Evolutionary conservation across 1,284 basidiomycete genomes (phyloP).

Genomic region (Ustilago xerochloae): DNA sequence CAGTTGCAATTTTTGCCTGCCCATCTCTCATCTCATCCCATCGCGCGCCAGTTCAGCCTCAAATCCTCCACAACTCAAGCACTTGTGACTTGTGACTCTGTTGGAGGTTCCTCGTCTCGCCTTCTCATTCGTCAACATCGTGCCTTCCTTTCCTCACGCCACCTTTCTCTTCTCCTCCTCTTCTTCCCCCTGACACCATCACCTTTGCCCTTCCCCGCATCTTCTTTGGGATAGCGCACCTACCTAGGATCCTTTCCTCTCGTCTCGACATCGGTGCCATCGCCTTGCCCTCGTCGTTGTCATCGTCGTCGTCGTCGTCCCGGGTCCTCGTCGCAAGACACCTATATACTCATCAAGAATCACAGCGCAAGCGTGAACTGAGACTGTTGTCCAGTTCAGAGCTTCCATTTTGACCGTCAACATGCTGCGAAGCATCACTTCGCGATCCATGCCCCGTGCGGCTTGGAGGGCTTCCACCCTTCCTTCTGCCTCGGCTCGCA

Average conservation of each 20-base stretch:
- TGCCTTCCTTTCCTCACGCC: background rate
- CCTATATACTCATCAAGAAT: background rate
- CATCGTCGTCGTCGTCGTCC: constrained; percentile 4
- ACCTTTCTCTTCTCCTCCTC: background rate
- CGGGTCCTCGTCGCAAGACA: constrained; percentile 9
- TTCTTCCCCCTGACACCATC: background rate
- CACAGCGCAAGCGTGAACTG: background rate
- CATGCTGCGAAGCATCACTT: constrained; percentile 54
- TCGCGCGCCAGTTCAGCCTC: constrained; percentile 6
- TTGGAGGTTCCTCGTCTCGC: background rate
- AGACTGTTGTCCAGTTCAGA: constrained; percentile 9
- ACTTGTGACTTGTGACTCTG: background rate
- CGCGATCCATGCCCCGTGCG: constrained; percentile 42
- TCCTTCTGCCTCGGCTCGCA: constrained; percentile 39
- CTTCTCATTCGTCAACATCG: background rate
- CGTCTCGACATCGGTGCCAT: constrained; percentile 1
- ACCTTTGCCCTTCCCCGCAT: background rate
- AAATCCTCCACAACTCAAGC: constrained; percentile 28
- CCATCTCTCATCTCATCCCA: too few species aligned
- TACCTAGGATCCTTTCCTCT: background rate
- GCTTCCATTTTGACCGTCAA: background rate
- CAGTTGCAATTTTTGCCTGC: too few species aligned
- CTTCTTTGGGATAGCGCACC: constrained; percentile 12
- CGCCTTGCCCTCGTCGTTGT: background rate
- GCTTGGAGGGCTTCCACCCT: constrained; percentile 41